phyloP scores from a whole-genome alignment of 164 flowering plant species.

The Piper betle region DNA sequence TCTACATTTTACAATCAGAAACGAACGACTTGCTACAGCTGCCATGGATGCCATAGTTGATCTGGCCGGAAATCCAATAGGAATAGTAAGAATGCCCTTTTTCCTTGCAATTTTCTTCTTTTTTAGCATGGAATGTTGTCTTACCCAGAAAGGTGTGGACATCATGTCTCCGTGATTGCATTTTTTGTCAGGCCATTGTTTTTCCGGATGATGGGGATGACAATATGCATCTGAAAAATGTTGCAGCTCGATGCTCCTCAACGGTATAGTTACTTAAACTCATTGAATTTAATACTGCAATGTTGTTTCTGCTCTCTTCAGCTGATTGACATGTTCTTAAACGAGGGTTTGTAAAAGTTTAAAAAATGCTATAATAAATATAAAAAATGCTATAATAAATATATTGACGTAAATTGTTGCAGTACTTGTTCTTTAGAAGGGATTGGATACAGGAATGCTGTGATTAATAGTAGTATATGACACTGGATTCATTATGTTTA shows the following conservation, averaged over 20 bases:
- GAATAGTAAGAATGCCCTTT: slow-evolving; percentile 39
- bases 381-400: no score
- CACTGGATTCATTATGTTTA: no score
- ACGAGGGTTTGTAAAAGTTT: no score
- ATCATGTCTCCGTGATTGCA: background rate
- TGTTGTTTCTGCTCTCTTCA: background rate
- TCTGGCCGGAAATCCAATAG: slow-evolving; percentile 47
- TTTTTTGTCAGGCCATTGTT: slow-evolving; percentile 37
- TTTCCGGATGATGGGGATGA: slow-evolving; percentile 43
- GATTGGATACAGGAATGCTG: no score
- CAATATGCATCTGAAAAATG: slow-evolving; percentile 40
- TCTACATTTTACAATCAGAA: slow-evolving; percentile 16
- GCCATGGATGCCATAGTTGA: slow-evolving; percentile 56
- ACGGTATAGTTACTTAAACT: slow-evolving; percentile 34
- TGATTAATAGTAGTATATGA: no score
- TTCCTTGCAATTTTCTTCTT: background rate
- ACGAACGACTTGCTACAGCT: slow-evolving; percentile 64
- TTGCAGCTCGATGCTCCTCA: slow-evolving; percentile 56
- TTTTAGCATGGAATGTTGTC: background rate
- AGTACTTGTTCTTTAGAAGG: no score
- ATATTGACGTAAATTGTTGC: no score
- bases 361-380: no score
- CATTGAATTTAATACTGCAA: background rate
- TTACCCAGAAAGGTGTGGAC: background rate
- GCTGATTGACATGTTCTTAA: background rate